These are phyloP conservation scores for Citeromyces siamensis DNA, from an alignment of 1,139 yeast genomes.

Conservation along the genomic window DNA sequence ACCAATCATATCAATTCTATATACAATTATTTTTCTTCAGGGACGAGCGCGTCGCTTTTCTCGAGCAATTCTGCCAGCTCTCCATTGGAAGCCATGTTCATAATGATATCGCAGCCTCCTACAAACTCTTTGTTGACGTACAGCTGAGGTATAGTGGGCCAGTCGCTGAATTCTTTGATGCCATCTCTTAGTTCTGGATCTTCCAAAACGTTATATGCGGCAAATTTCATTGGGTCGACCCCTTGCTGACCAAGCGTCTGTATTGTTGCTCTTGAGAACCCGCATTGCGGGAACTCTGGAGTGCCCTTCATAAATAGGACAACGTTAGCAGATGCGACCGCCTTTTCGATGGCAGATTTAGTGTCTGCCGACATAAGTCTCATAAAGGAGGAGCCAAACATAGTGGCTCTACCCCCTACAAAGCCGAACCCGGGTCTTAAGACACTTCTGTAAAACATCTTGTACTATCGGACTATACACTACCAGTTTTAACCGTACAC, in stretches of 20 bases:
- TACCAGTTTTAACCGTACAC: too few species aligned
- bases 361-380: conserved; percentile 72
- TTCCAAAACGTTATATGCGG: conserved; percentile 93
- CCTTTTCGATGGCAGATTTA: conserved; percentile 70
- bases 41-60: conserved; percentile 64
- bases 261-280: conserved; percentile 91
- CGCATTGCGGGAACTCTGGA: conserved; percentile 97
- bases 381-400: conserved; percentile 9
- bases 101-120: conserved; percentile 95
- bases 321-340: conserved; percentile 82
- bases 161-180: conserved; percentile 85
- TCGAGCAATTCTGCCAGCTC: conserved; percentile 81
- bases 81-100: conserved; percentile 87
- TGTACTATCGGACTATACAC: too few species aligned
- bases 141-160: conserved; percentile 81
- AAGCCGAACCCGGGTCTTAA: conserved; percentile 1
- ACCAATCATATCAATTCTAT: too few species aligned
- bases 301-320: conserved; percentile 95
- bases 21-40: conserved; percentile 41
- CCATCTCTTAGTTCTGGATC: conserved; percentile 89
- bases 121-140: conserved; percentile 73
- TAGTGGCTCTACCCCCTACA: background rate
- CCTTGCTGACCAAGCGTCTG: conserved; percentile 93
- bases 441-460: background rate
- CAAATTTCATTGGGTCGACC: conserved; percentile 91